phyloP scores from a whole-genome alignment of 2,329 filamentous ascomycete genomes.

The Neofusicoccum sp. region DNA sequence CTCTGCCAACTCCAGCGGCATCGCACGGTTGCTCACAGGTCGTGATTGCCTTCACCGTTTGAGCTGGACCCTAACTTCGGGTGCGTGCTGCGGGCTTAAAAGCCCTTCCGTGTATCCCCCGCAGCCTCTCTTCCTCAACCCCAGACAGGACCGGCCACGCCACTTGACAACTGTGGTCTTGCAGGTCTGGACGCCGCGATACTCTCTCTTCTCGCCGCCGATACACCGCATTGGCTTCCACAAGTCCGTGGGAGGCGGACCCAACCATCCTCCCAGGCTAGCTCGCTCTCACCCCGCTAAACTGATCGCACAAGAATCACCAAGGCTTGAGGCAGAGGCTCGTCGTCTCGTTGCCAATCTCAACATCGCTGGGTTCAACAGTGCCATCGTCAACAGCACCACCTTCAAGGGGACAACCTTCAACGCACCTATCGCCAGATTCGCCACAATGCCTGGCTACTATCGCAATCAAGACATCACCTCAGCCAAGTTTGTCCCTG shows the following conservation, averaged over 20 bases:
- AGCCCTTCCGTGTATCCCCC: background rate
- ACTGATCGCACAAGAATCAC: too few species aligned
- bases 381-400: background rate
- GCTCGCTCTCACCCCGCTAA: too few species aligned
- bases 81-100: background rate
- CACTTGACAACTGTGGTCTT: too few species aligned
- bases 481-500: background rate
- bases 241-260: too few species aligned
- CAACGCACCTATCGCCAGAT: background rate
- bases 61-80: background rate
- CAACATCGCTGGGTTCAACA: background rate
- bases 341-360: background rate
- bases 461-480: background rate
- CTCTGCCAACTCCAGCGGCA: background rate
- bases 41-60: background rate
- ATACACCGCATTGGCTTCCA: too few species aligned
- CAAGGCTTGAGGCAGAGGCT: too few species aligned
- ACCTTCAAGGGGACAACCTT: background rate
- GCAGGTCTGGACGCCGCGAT: too few species aligned
- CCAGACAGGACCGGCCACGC: background rate
- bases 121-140: background rate
- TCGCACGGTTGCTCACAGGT: background rate
- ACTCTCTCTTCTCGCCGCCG: too few species aligned
- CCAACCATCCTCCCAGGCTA: too few species aligned
- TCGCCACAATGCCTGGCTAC: background rate